A percentile compares a stretch with the other conserved stretches of the same genome.
phyloP scores from a whole-genome alignment of 106 monocot genomes.

The Dendrobium huoshanense region DNA sequence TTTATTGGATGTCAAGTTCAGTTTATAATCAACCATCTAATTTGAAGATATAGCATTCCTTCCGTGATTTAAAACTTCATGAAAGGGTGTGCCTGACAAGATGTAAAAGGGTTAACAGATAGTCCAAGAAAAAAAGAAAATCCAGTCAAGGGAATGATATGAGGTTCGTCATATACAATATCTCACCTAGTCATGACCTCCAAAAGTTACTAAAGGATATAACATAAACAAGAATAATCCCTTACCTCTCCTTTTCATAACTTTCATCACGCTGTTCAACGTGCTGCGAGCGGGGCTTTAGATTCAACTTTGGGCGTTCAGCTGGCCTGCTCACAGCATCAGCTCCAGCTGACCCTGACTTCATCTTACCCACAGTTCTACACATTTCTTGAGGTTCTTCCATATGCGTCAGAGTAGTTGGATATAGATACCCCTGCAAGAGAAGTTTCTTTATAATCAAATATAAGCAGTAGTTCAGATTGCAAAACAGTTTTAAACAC shows the following conservation, averaged over 20 bases:
- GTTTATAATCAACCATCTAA: not conserved
- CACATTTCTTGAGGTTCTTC: constrained; percentile 20
- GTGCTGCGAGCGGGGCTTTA: constrained; percentile 50
- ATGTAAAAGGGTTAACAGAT: not conserved
- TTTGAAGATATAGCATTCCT: not conserved
- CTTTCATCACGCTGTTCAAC: constrained; percentile 34
- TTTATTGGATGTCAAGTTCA: not conserved
- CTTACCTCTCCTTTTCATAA: constrained; percentile 43
- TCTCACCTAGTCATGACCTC: not conserved
- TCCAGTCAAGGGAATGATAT: not conserved
- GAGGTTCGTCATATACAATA: not conserved
- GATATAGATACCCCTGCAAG: constrained; percentile 19
- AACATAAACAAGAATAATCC: not conserved
- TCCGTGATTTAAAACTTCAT: not conserved
- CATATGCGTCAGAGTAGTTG: constrained; percentile 4
- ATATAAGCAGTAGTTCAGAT: not conserved
- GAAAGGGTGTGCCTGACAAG: not conserved
- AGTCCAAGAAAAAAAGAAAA: not conserved
- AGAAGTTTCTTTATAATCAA: not conserved
- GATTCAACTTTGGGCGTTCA: constrained; percentile 62
- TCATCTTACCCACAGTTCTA: constrained; percentile 16
- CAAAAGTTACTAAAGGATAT: not conserved
- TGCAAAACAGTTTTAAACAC: not conserved
- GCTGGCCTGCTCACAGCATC: constrained; percentile 21
- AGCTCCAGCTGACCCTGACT: constrained; percentile 22